Evolutionary conservation across 2,329 filamentous ascomycete species (phyloP), one percentile per base, ranked within the genome.

Genomic region (Helotiales sp.): DNA sequence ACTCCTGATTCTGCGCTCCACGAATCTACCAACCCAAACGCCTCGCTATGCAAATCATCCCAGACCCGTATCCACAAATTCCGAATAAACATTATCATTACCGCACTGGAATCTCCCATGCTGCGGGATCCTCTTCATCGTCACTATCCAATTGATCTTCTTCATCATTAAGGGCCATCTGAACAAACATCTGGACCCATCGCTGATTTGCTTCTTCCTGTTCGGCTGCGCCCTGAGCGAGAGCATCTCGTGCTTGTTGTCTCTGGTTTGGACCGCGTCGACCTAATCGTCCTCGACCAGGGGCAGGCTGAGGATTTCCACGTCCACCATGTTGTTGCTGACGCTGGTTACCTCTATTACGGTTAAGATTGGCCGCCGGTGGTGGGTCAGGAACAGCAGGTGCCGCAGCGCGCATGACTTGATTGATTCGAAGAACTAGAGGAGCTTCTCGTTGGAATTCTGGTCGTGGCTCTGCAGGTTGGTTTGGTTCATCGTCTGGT

Each of bases 121-220:
- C 58, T 68, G 74, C 38, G 70, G 75, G 63, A 69, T 80, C 70
- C 69, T 80, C 58, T 72, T 81, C 55, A 73, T 81, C 58, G 76
- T 78, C 46, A 58, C 64, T 76, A 70, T 68, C 75, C 71, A 72
- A 33, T 33, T 65, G 59, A 62, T 72, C 70, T 34, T 71, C 70
- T 57, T 71, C 67, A 30, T 72, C 70, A 52, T 69, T 68, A 47
- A 71, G 50, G 1, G 70, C 70, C 69, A 72, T 68, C 54, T 68
- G 67, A 5, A 72, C 69, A 58, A 72, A 72, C 60, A 64, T 66
- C 49, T 69, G 68, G 1, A 72, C 63, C 70, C 70, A 72, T 19
- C 65, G 65, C 51, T 66, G 65, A 42, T 69, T 62, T 36, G 61
- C 65, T 29, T 57, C 67, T 33, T 61, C 60, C 40, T 62, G 62